Conservation (phyloP, 192 early-diverging fungal genomes). For the Spinellus fusiger region DNA sequence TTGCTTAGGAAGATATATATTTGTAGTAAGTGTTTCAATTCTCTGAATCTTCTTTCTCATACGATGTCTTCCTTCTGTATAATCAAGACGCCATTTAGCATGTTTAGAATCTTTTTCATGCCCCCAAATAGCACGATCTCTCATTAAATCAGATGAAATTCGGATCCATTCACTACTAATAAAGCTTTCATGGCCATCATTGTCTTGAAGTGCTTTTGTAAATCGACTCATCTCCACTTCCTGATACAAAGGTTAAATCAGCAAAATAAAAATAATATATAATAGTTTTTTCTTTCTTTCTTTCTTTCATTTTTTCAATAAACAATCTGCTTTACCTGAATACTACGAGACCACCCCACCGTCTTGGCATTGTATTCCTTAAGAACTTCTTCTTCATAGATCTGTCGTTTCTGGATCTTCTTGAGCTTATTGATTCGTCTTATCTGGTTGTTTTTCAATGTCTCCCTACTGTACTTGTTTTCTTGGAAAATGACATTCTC, state of each 20-base stretch:
- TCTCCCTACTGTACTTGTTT: conserved; percentile 44
- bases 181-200: conserved; percentile 49
- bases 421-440: conserved; percentile 49
- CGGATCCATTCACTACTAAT: conserved; percentile 56
- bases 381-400: conserved; percentile 41
- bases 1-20: conserved; percentile 38
- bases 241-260: neutral
- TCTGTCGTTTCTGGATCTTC: conserved; percentile 35
- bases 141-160: conserved; percentile 42
- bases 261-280: neutral
- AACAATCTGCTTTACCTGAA: conserved; percentile 30
- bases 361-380: conserved; percentile 49
- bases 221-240: conserved; percentile 51
- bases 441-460: conserved; percentile 35
- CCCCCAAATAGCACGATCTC: conserved; percentile 61
- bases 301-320: neutral
- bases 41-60: conserved; percentile 51
- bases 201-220: conserved; percentile 53
- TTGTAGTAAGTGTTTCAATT: conserved; percentile 23
- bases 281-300: neutral
- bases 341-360: conserved; percentile 43
- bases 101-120: conserved; percentile 22
- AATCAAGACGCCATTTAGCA: conserved; percentile 50
- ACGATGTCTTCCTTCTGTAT: conserved; percentile 46
- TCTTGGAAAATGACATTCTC: conserved; percentile 48